Evolutionary conservation across 805 yeast genomes (phyloP), one percentile per base, ranked within the genome.

Genomic region (Candida succiphila): DNA sequence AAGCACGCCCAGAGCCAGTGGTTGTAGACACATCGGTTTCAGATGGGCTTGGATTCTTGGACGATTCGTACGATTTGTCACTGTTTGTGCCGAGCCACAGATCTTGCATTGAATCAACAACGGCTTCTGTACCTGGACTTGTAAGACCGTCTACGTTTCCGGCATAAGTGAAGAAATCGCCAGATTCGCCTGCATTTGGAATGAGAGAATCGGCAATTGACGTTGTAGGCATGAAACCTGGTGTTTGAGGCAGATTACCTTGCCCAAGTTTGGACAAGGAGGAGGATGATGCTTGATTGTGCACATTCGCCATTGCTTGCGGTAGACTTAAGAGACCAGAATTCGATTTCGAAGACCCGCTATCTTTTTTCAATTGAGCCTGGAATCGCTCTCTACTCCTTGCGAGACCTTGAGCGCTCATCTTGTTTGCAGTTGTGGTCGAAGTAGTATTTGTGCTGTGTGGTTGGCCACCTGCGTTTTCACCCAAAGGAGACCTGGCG

Each of bases 191-290:
- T n/a, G n/a, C n/a, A n/a, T n/a, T n/a, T n/a, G n/a, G n/a, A n/a
- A n/a, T n/a, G n/a, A n/a, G n/a, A n/a, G n/a, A n/a, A n/a, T n/a
- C n/a, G 10, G 46, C 47, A 17, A 46, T 38, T 12, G 51, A 46
- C 15, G 35, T 39, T 4, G 45, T 30, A 10, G 51, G 51, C 7
- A 46, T 25, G 25, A 44, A 31, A 4, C 51, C 51, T n/a, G 51
- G 51, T 6, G 51, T 46, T 31, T 43, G 47, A 3, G 51, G 51
- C 8, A 44, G 25, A 9, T 26, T 31, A 9, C 32, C 17, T n/a
- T 23, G 27, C 6, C n/a, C 10, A 12, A 12, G 10, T 6, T 7
- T 12, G 26, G 5, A 12, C 14, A 7, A 9, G 14, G 10, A 7
- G 14, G 10, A 7, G n/a, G 10, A 12, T 6, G 15, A 12, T 5